phyloP scores from a whole-genome alignment of 176 grass and related monocot species.

The barley (Hordeum vulgare) region DNA sequence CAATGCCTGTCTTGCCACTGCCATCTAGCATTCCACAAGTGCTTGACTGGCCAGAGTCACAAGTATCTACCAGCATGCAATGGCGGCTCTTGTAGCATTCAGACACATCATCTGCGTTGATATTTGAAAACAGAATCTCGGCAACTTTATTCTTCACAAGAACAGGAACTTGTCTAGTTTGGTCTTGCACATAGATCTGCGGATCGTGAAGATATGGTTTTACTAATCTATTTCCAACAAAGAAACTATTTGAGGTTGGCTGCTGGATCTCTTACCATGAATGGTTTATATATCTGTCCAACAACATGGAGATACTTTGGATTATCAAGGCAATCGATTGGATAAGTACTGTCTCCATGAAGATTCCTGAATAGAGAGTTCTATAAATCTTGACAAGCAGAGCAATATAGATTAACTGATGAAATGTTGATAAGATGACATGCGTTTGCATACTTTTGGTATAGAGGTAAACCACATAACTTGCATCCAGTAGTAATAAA shows the following conservation, averaged over 20 bases:
- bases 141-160: conserved; percentile 64
- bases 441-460: conserved; percentile 35
- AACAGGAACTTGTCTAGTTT: conserved; percentile 52
- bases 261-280: conserved; percentile 30
- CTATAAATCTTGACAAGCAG: background rate
- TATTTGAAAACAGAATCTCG: conserved; percentile 53
- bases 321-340: conserved; percentile 43
- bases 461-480: conserved; percentile 42
- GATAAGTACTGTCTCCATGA: background rate
- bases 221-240: background rate
- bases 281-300: conserved; percentile 53
- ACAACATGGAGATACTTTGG: conserved; percentile 46
- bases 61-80: background rate
- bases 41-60: background rate
- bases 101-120: conserved; percentile 44
- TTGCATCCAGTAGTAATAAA: conserved; percentile 51
- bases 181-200: conserved; percentile 51
- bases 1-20: background rate
- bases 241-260: background rate
- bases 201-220: background rate
- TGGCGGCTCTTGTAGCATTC: conserved; percentile 23
- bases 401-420: background rate
- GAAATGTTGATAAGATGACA: background rate
- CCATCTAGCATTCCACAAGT: background rate
- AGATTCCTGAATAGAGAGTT: conserved; percentile 33